A percentile compares a stretch with the other conserved stretches of the same genome.
Evolutionary conservation across 1,284 basidiomycete genomes (phyloP).

Genomic region (Kalmanozyma brasiliensis): DNA sequence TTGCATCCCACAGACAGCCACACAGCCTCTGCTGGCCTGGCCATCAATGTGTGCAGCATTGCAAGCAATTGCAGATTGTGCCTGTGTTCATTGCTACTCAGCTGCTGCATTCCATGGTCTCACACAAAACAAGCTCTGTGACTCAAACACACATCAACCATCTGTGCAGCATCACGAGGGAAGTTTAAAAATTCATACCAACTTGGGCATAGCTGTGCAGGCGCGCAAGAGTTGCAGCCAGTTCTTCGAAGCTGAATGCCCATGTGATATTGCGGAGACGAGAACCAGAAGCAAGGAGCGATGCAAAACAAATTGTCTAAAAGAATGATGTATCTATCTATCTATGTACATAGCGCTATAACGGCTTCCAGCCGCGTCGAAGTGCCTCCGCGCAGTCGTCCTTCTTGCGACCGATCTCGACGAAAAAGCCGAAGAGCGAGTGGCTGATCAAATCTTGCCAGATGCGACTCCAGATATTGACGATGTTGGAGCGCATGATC

Average conservation of each 20-base stretch:
- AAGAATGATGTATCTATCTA: not conserved
- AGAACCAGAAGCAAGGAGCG: too few species aligned
- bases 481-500: constrained; percentile 50
- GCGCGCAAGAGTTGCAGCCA: too few species aligned
- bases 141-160: too few species aligned
- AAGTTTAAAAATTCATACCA: not conserved
- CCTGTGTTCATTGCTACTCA: too few species aligned
- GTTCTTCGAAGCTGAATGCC: not conserved
- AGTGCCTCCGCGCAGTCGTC: constrained; percentile 32
- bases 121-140: too few species aligned
- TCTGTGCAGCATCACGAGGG: not conserved
- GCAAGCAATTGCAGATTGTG: too few species aligned
- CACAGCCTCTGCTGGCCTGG: too few species aligned
- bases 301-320: not conserved
- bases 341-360: not conserved
- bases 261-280: too few species aligned
- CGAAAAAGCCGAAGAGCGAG: constrained; percentile 44
- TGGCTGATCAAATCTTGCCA: constrained; percentile 56
- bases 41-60: too few species aligned
- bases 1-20: too few species aligned
- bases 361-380: constrained; percentile 26
- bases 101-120: too few species aligned
- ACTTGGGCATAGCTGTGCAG: too few species aligned
- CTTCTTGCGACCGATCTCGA: constrained; percentile 38
- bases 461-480: constrained; percentile 48